phyloP scores from a whole-genome alignment of 345 rosid species.

The Syzygium aqueum region DNA sequence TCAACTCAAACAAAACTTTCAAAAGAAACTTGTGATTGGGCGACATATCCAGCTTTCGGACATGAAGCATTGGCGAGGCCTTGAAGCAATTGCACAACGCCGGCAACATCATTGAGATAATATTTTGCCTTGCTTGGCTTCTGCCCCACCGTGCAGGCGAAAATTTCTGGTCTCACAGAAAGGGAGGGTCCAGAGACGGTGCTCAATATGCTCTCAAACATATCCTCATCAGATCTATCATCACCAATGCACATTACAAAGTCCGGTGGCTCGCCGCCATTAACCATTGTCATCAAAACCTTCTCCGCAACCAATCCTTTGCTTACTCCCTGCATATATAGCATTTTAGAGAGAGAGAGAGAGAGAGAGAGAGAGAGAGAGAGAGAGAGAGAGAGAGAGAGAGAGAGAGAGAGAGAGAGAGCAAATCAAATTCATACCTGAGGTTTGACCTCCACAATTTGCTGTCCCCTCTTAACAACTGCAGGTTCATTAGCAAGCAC shows the following conservation, averaged over 20 bases:
- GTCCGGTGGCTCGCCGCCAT: constrained; percentile 49
- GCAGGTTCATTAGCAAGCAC: constrained; percentile 82
- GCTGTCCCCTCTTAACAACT: constrained; percentile 81
- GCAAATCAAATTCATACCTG: constrained; percentile 31
- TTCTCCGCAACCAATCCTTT: constrained; percentile 76
- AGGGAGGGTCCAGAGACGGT: constrained; percentile 38
- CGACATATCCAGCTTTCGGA: constrained; percentile 27
- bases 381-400: not conserved
- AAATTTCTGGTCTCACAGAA: constrained; percentile 59
- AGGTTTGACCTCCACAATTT: constrained; percentile 89
- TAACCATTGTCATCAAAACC: constrained; percentile 44
- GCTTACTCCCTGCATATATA: constrained; percentile 58
- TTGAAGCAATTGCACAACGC: constrained; percentile 58
- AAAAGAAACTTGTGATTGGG: constrained; percentile 34
- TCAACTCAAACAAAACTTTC: constrained; percentile 44
- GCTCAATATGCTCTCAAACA: constrained; percentile 72
- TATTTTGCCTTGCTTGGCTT: constrained; percentile 92
- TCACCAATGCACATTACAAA: constrained; percentile 86
- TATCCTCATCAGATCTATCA: constrained; percentile 89
- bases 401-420: too few relatives aligned
- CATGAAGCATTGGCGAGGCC: constrained; percentile 52
- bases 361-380: not conserved
- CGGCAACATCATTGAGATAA: constrained; percentile 58
- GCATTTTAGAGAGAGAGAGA: not conserved
- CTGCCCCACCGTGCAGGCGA: constrained; percentile 80